Evolutionary conservation across 345 rosid genomes (phyloP).

Genomic region (Eucalyptus regnans): DNA sequence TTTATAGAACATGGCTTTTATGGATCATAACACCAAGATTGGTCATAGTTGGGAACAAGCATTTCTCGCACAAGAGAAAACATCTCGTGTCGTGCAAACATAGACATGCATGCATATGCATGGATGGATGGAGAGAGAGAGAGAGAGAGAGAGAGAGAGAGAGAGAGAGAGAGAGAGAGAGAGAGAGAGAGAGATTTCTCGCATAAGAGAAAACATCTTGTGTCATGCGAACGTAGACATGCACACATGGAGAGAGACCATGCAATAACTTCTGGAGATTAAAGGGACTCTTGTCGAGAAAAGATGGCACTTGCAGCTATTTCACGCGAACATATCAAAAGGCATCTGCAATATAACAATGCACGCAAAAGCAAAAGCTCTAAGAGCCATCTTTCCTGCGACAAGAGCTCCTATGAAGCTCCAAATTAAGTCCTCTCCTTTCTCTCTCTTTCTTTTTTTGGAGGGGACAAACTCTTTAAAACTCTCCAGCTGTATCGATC

Average conservation of each 20-base stretch:
- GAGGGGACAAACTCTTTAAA: background rate
- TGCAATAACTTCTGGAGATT: background rate
- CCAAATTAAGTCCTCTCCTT: background rate
- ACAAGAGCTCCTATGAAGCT: background rate
- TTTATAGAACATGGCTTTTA: background rate
- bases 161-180: background rate
- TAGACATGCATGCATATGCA: background rate
- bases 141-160: background rate
- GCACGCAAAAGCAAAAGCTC: background rate
- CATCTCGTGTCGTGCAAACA: background rate
- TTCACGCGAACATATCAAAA: background rate
- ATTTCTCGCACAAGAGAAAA: background rate
- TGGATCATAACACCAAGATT: background rate
- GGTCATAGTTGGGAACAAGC: background rate
- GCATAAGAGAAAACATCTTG: background rate
- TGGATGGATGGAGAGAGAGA: background rate
- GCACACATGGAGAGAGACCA: background rate
- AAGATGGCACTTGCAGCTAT: background rate
- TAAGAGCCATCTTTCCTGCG: background rate
- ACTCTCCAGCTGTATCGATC: background rate
- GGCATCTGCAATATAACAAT: background rate
- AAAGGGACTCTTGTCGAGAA: background rate
- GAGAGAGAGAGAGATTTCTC: too few species aligned
- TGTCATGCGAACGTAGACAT: background rate
- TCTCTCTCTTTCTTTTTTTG: background rate